Conservation (phyloP, 139 green algal genomes). For the Pleodorina starrii region DNA sequence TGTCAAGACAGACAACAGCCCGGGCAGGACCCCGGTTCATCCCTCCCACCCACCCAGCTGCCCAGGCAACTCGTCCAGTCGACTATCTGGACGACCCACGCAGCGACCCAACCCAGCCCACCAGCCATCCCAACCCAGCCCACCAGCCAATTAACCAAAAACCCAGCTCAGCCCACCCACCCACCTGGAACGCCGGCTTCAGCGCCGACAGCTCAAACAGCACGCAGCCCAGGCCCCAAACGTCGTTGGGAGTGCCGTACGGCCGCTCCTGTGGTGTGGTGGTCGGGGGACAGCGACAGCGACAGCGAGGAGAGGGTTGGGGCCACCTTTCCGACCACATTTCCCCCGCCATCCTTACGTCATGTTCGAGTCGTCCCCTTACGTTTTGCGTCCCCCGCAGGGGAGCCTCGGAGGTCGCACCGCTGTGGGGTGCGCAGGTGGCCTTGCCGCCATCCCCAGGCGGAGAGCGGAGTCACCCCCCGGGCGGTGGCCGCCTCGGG, state of each 20-base stretch:
- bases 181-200: constrained; percentile 61
- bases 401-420: background rate
- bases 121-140: background rate
- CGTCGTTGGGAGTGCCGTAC: constrained; percentile 28
- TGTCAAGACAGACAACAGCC: background rate
- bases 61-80: background rate
- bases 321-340: background rate
- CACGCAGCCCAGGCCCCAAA: constrained; percentile 63
- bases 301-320: background rate
- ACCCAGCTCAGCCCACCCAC: background rate
- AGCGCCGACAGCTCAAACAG: constrained; percentile 61
- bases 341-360: background rate
- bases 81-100: background rate
- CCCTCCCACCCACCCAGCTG: background rate
- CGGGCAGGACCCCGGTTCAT: background rate
- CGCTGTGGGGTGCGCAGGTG: background rate
- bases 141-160: background rate
- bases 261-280: background rate
- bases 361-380: background rate
- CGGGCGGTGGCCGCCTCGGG: too few relatives aligned
- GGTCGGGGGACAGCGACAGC: background rate
- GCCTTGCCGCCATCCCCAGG: background rate
- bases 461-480: background rate
- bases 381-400: background rate
- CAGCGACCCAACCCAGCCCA: background rate